phyloP scores from a whole-genome alignment of 1,284 basidiomycete species.

The Puccinia novopanici region DNA sequence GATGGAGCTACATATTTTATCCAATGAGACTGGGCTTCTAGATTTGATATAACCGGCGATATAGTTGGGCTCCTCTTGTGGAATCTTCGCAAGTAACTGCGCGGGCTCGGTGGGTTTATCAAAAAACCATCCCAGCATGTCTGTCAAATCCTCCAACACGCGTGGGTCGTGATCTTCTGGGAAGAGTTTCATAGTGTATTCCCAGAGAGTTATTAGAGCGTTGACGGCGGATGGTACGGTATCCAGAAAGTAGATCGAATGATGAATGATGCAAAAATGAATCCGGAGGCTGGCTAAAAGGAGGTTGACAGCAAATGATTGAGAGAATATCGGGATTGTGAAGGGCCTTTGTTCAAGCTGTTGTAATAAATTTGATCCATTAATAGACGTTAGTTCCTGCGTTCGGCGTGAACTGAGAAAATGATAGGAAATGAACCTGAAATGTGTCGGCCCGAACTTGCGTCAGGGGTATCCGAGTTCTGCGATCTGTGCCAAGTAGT shows the following conservation, averaged over 20 bases:
- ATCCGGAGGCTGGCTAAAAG: slow-evolving; percentile 37
- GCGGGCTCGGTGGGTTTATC: slow-evolving; percentile 6
- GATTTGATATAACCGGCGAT: slow-evolving; percentile 29
- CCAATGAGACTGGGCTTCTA: slow-evolving; percentile 28
- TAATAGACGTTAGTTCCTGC: slow-evolving; percentile 7
- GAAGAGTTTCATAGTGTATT: slow-evolving; percentile 35
- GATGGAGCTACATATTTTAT: slow-evolving; percentile 44
- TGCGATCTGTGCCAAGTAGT: slow-evolving; percentile 42
- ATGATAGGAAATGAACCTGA: slow-evolving; percentile 17
- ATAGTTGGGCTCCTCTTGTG: slow-evolving; percentile 5
- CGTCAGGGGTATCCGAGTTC: slow-evolving; percentile 41
- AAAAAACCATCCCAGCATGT: slow-evolving; percentile 37
- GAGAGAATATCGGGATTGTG: slow-evolving; percentile 45
- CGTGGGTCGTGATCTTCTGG: slow-evolving; percentile 36
- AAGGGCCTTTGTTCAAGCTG: slow-evolving; percentile 49
- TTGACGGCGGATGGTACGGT: slow-evolving; percentile 46
- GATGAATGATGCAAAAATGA: slow-evolving; percentile 37
- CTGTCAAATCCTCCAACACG: slow-evolving; percentile 25
- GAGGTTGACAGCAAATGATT: slow-evolving; percentile 26
- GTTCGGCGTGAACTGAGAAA: not conserved
- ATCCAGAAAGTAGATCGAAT: slow-evolving; percentile 39
- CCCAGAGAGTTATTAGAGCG: slow-evolving; percentile 41
- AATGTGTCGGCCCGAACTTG: slow-evolving; percentile 4
- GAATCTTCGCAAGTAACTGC: not conserved
- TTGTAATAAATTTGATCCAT: not conserved